Base-by-base conservation (phyloP, 2,329 filamentous ascomycete species). In the Paradendryphiella salina region DNA sequence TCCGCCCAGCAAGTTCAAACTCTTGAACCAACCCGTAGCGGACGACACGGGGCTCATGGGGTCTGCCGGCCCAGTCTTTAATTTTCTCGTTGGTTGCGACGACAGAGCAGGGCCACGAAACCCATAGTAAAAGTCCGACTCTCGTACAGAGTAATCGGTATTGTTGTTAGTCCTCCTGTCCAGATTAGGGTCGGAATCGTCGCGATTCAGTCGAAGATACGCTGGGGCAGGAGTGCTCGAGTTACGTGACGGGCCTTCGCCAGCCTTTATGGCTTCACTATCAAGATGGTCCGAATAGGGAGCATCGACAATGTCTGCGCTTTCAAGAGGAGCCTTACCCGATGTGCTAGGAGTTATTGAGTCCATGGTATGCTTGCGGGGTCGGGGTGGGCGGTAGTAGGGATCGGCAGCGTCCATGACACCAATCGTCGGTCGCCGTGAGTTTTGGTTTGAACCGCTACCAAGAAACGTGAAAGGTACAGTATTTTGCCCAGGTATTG, bases 101-200 rank as follows among this genome's bases (percentile, higher is more conserved):
- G 90, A 88, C 10, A 97, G 77, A 1, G 93, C 90, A 15, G 91
- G 90, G 0, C 94, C 94, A 28, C 94, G 85, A 14, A 96, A 88
- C 8, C 91, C 89, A 65, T 99, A 97, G 74, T 97, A 97, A 65
- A 96, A 96, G 71, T 99, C 94, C 0, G 95, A 90, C 73, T 99
- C 94, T 48, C 94, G 87, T 0, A 93, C 94, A 1, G 92, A 87
- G 68, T 97, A 97, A 67, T 99, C 93, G 1, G 88, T 86, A 32
- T 46, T 47, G 37, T 46, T 47, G n/a, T 85, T 81, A 17, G 84
- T 85, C 50, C 75, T 77, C 50, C 70, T 71, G 42, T 81, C 77
- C 6, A 80, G 73, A 36, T 81, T 79, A n/a, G 80, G 76, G 50
- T 85, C 81, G 11, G 82, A 81, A 35, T 76, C 74, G 21, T 79